Conservation (phyloP, 768 basidiomycete species). For the Gymnopilus junonius region DNA sequence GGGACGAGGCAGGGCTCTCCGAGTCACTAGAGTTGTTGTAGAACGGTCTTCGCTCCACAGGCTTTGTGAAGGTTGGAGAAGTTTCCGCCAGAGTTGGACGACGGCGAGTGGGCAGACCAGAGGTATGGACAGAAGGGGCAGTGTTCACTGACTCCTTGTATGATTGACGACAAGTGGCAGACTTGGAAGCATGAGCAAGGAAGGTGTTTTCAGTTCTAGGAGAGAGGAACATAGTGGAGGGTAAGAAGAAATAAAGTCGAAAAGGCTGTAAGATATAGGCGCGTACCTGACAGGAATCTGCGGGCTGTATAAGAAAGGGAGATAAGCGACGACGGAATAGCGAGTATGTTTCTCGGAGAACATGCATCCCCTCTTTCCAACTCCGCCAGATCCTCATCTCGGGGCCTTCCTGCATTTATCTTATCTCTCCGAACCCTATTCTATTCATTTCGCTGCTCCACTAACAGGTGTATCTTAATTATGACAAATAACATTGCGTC, state of each 20-base stretch:
- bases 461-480: neutral
- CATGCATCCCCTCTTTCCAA: neutral
- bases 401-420: neutral
- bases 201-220: neutral
- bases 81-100: conserved; percentile 3
- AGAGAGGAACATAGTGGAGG: conserved; percentile 4
- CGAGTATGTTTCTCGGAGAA: conserved; percentile 5
- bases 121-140: neutral
- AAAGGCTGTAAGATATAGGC: neutral
- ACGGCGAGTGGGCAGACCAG: neutral
- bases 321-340: conserved; percentile 1
- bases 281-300: conserved; percentile 2
- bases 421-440: neutral
- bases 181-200: conserved; percentile 6
- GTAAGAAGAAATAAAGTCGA: neutral
- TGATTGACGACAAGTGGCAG: neutral
- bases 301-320: neutral
- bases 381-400: neutral
- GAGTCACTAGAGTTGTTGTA: conserved; percentile 1
- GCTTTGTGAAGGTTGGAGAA: conserved; percentile 2
- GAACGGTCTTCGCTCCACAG: neutral
- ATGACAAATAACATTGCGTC: neutral
- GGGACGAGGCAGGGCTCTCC: neutral
- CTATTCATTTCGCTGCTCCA: neutral
- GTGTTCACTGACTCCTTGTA: conserved; percentile 3